These are phyloP conservation scores for Phytophthora meadii DNA, from an alignment of 352 stramenopile species.

Conservation along the genomic window DNA sequence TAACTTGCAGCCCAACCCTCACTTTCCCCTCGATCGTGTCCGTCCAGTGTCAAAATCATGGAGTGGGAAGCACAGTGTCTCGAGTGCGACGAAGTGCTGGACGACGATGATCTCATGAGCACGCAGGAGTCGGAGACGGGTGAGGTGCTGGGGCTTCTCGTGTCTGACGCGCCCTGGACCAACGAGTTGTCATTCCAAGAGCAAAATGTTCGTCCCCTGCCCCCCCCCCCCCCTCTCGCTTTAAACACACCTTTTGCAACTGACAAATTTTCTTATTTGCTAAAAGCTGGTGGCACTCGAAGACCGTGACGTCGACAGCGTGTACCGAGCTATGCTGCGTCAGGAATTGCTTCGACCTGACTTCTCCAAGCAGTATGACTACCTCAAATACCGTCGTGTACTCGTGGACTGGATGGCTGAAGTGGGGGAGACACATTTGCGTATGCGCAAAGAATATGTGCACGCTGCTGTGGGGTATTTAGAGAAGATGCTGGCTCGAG, in stretches of 20 bases:
- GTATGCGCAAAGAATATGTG: conserved; percentile 83
- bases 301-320: conserved; percentile 75
- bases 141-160: conserved; percentile 21
- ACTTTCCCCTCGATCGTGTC: conserved; percentile 5
- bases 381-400: conserved; percentile 84
- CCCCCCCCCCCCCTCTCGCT: not conserved
- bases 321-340: conserved; percentile 79
- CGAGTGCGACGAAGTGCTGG: conserved; percentile 84
- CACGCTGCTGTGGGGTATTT: conserved; percentile 84
- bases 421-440: conserved; percentile 80
- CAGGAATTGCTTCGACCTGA: conserved; percentile 76
- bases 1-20: conserved; percentile 9
- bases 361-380: conserved; percentile 80
- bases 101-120: conserved; percentile 64
- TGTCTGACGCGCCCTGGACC: conserved; percentile 29
- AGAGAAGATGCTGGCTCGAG: conserved; percentile 68
- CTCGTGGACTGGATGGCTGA: conserved; percentile 89
- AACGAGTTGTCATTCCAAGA: conserved; percentile 46
- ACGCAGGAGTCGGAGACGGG: conserved; percentile 42
- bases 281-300: conserved; percentile 71
- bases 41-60: conserved; percentile 34
- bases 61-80: conserved; percentile 73
- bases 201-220: conserved; percentile 38
- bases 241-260: not conserved
- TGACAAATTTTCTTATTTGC: conserved; percentile 13